Evolutionary conservation across 495 filamentous ascomycete species (phyloP).

Genomic region (Penicillium silybi): DNA sequence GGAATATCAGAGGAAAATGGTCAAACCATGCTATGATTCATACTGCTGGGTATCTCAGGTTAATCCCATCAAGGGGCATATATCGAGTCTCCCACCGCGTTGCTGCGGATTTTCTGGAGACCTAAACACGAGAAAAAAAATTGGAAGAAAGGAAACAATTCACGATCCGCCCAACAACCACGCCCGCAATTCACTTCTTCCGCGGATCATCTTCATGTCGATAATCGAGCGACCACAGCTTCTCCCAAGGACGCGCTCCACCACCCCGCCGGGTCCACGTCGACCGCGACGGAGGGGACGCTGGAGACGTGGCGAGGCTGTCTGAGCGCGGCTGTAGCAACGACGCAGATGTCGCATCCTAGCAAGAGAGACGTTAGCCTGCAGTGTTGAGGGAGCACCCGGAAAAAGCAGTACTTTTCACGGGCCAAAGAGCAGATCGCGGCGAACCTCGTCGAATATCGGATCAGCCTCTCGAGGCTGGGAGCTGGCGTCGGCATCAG

Average conservation of each 20-base stretch:
- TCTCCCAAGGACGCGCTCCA: constrained; percentile 48
- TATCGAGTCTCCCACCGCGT: not conserved
- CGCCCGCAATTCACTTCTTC: constrained; percentile 2
- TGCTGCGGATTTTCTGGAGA: not conserved
- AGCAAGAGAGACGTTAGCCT: constrained; percentile 4
- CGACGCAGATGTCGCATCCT: not conserved
- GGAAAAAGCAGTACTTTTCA: constrained; percentile 35
- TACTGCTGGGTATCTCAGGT: constrained; percentile 31
- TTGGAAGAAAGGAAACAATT: constrained; percentile 8
- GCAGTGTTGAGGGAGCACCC: constrained; percentile 6
- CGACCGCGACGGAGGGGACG: constrained; percentile 19
- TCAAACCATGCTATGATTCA: constrained; percentile 2
- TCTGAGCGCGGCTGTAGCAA: not conserved
- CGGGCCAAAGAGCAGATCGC: constrained; percentile 43
- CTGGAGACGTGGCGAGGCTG: not conserved
- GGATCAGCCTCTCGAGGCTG: constrained; percentile 34
- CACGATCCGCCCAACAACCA: not conserved
- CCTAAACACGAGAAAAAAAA: constrained; percentile 6
- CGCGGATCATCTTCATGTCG: constrained; percentile 34
- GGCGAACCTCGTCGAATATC: constrained; percentile 50
- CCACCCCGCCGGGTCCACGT: constrained; percentile 21
- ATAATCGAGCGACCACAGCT: constrained; percentile 50
- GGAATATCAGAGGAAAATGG: not conserved
- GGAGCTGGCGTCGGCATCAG: constrained; percentile 28
- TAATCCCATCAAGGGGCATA: constrained; percentile 11